phyloP scores from a whole-genome alignment of 768 basidiomycete species.

The Ramaria rubella region DNA sequence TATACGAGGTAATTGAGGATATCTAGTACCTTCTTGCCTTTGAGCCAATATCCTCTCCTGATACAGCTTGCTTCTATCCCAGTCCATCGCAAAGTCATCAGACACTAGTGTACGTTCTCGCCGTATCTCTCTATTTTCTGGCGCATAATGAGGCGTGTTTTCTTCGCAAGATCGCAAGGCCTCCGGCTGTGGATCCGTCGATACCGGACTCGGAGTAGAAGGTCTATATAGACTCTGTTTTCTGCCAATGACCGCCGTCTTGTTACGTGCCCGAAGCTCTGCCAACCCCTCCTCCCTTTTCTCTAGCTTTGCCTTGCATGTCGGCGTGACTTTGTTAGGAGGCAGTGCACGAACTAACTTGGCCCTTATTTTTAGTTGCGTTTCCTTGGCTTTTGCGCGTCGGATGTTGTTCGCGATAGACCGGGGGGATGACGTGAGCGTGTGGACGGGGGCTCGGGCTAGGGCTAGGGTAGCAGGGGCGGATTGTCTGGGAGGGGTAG shows the following conservation, averaged over 20 bases:
- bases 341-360: constrained; percentile 8
- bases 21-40: background rate
- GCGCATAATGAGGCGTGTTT: background rate
- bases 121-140: background rate
- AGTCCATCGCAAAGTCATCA: background rate
- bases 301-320: background rate
- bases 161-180: background rate
- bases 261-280: background rate
- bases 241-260: background rate
- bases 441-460: too few relatives aligned
- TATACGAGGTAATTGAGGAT: constrained; percentile 1
- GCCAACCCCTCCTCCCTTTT: background rate
- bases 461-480: too few relatives aligned
- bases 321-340: background rate
- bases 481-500: too few relatives aligned
- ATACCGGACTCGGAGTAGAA: too few relatives aligned
- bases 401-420: constrained; percentile 1
- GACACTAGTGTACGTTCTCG: background rate
- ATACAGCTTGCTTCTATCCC: background rate
- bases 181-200: background rate
- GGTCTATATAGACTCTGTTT: background rate
- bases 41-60: background rate
- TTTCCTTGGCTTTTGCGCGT: constrained; percentile 3
- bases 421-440: background rate
- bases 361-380: background rate